Evolutionary conservation across 148 eudicot genomes (phyloP).

Genomic region (Dysphania ambrosioides): DNA sequence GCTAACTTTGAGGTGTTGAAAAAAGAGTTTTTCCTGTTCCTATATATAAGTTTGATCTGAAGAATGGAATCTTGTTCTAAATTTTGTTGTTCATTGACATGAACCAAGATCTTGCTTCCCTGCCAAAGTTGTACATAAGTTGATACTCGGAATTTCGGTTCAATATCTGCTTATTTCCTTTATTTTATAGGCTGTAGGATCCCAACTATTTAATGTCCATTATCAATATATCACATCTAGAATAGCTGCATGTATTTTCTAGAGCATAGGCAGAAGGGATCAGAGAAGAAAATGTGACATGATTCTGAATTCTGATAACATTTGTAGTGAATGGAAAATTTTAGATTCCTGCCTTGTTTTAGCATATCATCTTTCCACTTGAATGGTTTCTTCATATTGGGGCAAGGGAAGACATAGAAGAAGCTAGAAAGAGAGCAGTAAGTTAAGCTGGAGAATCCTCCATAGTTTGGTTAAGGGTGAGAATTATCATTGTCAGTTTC

Average conservation of each 20-base stretch:
- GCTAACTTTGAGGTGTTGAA: constrained; percentile 9
- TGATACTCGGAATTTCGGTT: background rate
- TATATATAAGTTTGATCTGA: background rate
- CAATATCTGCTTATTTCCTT: background rate
- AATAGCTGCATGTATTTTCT: background rate
- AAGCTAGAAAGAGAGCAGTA: background rate
- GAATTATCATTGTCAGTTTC: too few relatives aligned
- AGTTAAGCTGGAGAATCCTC: too few relatives aligned
- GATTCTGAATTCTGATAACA: background rate
- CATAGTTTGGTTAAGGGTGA: too few relatives aligned
- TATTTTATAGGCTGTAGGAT: background rate
- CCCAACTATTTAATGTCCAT: background rate
- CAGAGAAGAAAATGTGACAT: too few relatives aligned
- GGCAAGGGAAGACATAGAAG: background rate
- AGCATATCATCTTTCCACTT: background rate
- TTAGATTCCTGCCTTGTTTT: background rate
- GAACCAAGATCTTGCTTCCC: background rate
- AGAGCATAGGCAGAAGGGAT: background rate
- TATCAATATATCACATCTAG: background rate
- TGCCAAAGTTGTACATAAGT: background rate
- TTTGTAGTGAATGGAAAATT: background rate
- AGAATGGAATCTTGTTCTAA: background rate
- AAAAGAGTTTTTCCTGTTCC: background rate
- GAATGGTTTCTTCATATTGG: background rate
- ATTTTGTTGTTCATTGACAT: background rate